phyloP scores from a whole-genome alignment of 2,329 filamentous ascomycete species.

The Penicillium janthinellum region DNA sequence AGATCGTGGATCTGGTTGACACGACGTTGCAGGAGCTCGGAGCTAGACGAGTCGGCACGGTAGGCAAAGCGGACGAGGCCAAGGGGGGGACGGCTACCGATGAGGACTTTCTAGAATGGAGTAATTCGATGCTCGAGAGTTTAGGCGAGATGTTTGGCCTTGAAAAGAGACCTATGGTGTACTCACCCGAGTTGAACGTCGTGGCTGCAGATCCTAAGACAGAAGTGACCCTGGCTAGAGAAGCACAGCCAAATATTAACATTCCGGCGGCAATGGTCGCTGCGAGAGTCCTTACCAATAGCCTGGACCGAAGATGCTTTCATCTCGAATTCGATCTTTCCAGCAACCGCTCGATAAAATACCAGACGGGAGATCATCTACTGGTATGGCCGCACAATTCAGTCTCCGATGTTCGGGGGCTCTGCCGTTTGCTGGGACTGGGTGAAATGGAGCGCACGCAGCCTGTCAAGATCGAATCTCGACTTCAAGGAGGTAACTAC shows the following conservation, averaged over 20 bases:
- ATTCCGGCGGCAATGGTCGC: not conserved
- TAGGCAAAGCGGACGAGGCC: not conserved
- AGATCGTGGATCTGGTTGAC: constrained; percentile 2
- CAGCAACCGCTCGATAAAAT: not conserved
- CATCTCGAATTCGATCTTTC: not conserved
- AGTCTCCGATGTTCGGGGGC: not conserved
- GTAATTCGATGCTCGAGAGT: not conserved
- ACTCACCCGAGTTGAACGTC: not conserved
- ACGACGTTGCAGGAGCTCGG: not conserved
- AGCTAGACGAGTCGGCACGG: not conserved
- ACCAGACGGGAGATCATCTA: constrained; percentile 2
- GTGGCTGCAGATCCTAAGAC: not conserved
- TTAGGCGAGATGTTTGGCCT: not conserved
- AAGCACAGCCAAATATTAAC: not conserved
- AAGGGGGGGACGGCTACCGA: not conserved
- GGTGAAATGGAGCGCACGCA: not conserved
- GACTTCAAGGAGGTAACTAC: not conserved
- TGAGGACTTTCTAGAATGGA: not conserved
- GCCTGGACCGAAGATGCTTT: not conserved
- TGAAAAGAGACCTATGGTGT: not conserved
- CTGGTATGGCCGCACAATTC: constrained; percentile 3
- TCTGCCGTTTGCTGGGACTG: not conserved
- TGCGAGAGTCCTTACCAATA: not conserved
- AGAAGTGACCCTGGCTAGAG: not conserved
- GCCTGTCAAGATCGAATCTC: not conserved